Evolutionary conservation across 1,284 basidiomycete genomes (phyloP), one percentile per base, ranked within the genome.

Genomic region (Sporisorium sorghi): DNA sequence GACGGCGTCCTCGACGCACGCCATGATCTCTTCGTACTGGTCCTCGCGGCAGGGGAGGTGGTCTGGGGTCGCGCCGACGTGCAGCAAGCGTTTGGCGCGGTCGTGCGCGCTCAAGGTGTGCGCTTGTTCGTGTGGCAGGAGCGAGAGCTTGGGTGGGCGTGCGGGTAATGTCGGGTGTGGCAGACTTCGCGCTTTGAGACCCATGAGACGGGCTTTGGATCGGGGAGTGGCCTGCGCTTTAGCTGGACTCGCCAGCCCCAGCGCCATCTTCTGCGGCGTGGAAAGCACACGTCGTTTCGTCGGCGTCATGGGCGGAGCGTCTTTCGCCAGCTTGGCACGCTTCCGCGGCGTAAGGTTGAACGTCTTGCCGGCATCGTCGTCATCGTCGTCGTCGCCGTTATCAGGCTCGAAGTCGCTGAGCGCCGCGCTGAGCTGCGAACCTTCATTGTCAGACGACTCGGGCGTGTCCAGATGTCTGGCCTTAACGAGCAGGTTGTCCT

Each of bases 11-110:
- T 92, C 91, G 5, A 98, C 91, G 46, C 90, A 89, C 21, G 89
- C 87, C 78, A 96, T 84, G 39, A 98, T 90, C 55, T 90, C 88
- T 26, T 88, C 88, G 83, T 92, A 97, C 85, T 98, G 94, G 43
- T 91, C 90, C 64, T 95, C 93, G 51, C 97, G 87, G 85, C 96
- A 97, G 0, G 94, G 94, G 43, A 99, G 86, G 40, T 90, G 88
- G 71, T 96, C 93, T 1, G 97, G 96, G 5, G 96, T 90, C 47
- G 93, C 92, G 2, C 93, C 93, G 11, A 99, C 96, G 83, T 99
- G 97, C 47, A 99, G 85, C 8, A 93, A 89, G 2, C 72, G 63
- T 28, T 77, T 75, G 42, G 82, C 82, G 7, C 81, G 67, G 39
- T 78, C 76, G 48, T 81, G 76, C 12, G 80, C 49, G 44, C 73